Evolutionary conservation across 345 rosid genomes (phyloP), one percentile per base, ranked within the genome.

Genomic region (Adansonia digitata): DNA sequence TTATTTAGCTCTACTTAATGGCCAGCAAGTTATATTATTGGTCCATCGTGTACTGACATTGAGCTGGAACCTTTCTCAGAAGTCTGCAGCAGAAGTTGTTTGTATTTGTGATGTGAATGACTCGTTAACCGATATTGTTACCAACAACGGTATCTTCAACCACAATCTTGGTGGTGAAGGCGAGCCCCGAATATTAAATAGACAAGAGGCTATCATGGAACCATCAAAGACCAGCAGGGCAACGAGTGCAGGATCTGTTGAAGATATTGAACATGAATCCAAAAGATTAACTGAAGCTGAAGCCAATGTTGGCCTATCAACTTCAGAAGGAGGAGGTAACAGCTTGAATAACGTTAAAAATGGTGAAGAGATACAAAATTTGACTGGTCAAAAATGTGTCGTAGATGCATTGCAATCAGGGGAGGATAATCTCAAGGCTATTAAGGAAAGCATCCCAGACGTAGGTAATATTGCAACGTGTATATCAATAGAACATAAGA

Each of bases 21-120:
- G 10, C 40, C 51, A 22, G 39, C 26, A 53, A 37, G 12, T 72
- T 35, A 15, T 11, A 51, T 55, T 45, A 61, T 6, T 46, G 45
- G 45, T 34, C 24, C 45, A 35, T 73, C 34, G 31, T 52, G 59
- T 49, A 75, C 56, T 74, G 71, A 73, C 81, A 53, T 64, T 49
- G 24, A 74, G 75, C 67, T 67, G 51, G 78, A 75, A 52, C 64
- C 55, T 34, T 68, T 72, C 61, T 57, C 82, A 71, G 71, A 66
- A 69, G 10, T 60, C 77, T 37, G 39, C 68, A 6, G 59, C 64
- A 48, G 60, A 24, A 35, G 75, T 64, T 75, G 68, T 39, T 61
- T 55, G 18, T 2, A 64, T 27, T 5, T 20, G 48, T 40, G 27
- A 51, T 17, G 51, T 39, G 39, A 82, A 57, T 43, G 74, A 72